A percentile compares a stretch with the other conserved stretches of the same genome.
Conservation (phyloP, 1,284 basidiomycete species). For the Pseudozyma hubeiensis region DNA sequence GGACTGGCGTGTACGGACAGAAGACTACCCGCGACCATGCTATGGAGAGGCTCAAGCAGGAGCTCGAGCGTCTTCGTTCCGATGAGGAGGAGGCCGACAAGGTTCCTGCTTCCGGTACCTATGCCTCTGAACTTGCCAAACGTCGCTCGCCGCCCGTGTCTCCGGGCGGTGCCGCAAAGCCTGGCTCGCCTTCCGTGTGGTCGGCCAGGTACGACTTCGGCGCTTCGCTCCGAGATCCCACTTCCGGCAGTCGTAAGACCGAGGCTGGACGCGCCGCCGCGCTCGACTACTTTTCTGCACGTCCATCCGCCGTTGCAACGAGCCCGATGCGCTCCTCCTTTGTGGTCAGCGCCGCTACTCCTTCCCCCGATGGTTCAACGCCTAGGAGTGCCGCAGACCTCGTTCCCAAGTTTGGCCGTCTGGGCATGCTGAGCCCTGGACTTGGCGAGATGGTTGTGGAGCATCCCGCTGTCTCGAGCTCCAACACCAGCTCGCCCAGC, state of each 20-base stretch:
- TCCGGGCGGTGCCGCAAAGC: conserved; percentile 65
- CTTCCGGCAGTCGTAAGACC: conserved; percentile 56
- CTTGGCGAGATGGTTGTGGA: conserved; percentile 52
- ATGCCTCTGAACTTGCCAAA: conserved; percentile 42
- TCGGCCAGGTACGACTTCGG: conserved; percentile 72
- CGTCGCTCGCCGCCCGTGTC: conserved; percentile 58
- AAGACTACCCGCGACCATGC: conserved; percentile 61
- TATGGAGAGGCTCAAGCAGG: conserved; percentile 71
- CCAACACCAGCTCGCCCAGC: conserved; percentile 37
- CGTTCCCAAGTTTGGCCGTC: conserved; percentile 48
- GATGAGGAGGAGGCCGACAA: conserved; percentile 70
- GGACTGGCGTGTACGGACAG: conserved; percentile 60
- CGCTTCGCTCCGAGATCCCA: conserved; percentile 70
- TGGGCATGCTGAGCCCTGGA: conserved; percentile 62
- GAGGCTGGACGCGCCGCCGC: conserved; percentile 59
- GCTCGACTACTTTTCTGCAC: conserved; percentile 63
- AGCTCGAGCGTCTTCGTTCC: conserved; percentile 71
- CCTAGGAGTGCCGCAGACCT: conserved; percentile 41
- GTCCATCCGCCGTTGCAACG: conserved; percentile 26
- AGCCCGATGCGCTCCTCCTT: conserved; percentile 39
- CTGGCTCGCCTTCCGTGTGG: conserved; percentile 56
- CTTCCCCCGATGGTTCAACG: conserved; percentile 44
- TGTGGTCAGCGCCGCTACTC: conserved; percentile 49
- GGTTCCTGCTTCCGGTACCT: conserved; percentile 34
- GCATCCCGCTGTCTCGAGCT: conserved; percentile 41